Percentiles rank a stretch among this genome's conserved stretches.
These are phyloP conservation scores for Linderina pennispora DNA, from an alignment of 192 early-diverging fungal species.

Conservation along the genomic window DNA sequence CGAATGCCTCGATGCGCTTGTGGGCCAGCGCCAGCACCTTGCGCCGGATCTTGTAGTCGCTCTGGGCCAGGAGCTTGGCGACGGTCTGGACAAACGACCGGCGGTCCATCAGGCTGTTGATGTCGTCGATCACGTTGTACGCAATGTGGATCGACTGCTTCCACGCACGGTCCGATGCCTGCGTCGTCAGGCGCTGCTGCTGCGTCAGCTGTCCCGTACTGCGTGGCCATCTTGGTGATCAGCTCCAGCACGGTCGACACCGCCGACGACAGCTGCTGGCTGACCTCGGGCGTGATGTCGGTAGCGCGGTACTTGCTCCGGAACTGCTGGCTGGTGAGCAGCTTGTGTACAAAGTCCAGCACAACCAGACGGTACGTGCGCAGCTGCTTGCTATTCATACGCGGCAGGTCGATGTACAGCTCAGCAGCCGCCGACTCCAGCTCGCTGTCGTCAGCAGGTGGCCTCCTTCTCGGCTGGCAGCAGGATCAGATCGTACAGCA, in stretches of 20 bases:
- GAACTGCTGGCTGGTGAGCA: conserved; percentile 42
- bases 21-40: conserved; percentile 72
- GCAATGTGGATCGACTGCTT: conserved; percentile 48
- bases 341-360: conserved; percentile 37
- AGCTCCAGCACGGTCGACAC: conserved; percentile 16
- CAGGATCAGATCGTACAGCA: conserved; percentile 51
- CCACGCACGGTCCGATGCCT: conserved; percentile 22
- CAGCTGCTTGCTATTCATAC: conserved; percentile 19
- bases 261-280: conserved; percentile 5
- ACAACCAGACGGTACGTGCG: conserved; percentile 38
- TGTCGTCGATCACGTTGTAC: conserved; percentile 66
- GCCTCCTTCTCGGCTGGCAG: conserved; percentile 51
- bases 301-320: conserved; percentile 2
- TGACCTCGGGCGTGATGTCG: conserved; percentile 6
- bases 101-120: conserved; percentile 71
- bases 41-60: conserved; percentile 59
- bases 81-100: conserved; percentile 70
- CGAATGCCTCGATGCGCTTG: conserved; percentile 53
- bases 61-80: conserved; percentile 52
- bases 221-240: conserved; percentile 14
- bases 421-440: neutral
- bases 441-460: neutral
- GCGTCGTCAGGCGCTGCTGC: conserved; percentile 7
- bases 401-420: conserved; percentile 14
- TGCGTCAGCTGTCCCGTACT: conserved; percentile 8